Percentiles rank a stretch among this genome's conserved stretches.
phyloP scores from a whole-genome alignment of 2,329 filamentous ascomycete genomes.

The Diplodia intermedia region DNA sequence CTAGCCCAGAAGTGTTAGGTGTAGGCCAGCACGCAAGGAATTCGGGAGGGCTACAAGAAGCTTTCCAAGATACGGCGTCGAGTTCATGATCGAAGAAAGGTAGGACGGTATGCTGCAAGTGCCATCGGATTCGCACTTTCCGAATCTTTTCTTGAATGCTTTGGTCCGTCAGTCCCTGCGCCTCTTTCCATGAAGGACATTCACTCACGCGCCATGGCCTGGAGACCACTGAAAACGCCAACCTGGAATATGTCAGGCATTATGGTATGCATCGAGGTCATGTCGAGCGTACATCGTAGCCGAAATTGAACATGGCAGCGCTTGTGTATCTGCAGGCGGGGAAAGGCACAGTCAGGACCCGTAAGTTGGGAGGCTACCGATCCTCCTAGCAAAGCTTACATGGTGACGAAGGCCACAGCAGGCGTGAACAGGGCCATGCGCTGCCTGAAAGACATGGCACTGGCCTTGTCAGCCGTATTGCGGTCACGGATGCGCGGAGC shows the following conservation, averaged over 20 bases:
- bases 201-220: constrained; percentile 23
- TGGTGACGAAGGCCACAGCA: constrained; percentile 26
- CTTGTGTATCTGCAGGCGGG: constrained; percentile 17
- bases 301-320: constrained; percentile 30
- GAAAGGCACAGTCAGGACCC: background rate
- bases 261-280: too few relatives aligned
- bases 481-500: constrained; percentile 4
- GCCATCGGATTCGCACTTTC: constrained; percentile 15
- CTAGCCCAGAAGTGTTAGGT: background rate
- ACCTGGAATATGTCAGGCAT: constrained; percentile 5
- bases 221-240: constrained; percentile 25
- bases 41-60: constrained; percentile 8
- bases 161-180: background rate
- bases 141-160: constrained; percentile 26
- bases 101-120: constrained; percentile 25
- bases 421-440: constrained; percentile 26
- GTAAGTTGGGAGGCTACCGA: background rate
- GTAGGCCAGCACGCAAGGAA: background rate
- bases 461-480: constrained; percentile 17
- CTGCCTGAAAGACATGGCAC: constrained; percentile 13
- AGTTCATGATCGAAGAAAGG: constrained; percentile 27
- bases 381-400: constrained; percentile 1
- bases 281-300: constrained; percentile 20
- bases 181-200: background rate
- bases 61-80: constrained; percentile 26